These are phyloP conservation scores for Aspergillus indologenus DNA, from an alignment of 495 filamentous ascomycete species.

Conservation along the genomic window DNA sequence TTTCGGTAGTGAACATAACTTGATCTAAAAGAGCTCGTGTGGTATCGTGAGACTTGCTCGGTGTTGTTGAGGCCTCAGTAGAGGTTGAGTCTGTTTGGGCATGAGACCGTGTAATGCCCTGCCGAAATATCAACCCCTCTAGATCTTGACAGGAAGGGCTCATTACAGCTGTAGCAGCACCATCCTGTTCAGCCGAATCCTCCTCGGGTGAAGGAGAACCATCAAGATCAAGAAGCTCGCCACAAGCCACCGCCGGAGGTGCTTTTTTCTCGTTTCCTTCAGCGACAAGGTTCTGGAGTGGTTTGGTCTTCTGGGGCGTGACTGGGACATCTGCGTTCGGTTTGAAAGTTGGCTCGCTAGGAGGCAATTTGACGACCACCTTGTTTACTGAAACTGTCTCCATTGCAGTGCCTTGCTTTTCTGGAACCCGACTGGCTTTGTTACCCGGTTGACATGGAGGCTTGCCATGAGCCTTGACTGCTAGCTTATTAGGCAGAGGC, in stretches of 20 bases:
- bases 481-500: neutral
- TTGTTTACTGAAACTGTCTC: neutral
- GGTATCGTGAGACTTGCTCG: neutral
- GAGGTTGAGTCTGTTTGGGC: neutral
- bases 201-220: constrained; percentile 8
- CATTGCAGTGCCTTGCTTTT: neutral
- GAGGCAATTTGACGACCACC: neutral
- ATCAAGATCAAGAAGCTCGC: constrained; percentile 18
- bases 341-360: too few relatives aligned
- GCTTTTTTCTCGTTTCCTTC: neutral
- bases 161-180: neutral
- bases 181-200: neutral
- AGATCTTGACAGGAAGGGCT: constrained; percentile 21
- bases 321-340: neutral
- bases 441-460: too few relatives aligned
- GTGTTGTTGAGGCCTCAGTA: neutral
- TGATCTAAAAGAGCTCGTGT: neutral
- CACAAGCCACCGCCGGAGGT: neutral
- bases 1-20: neutral
- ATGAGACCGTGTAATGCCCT: neutral
- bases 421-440: neutral
- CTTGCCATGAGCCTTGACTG: neutral
- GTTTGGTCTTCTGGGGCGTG: neutral
- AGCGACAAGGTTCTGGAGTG: neutral
- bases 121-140: constrained; percentile 19